phyloP scores from a whole-genome alignment of 495 filamentous ascomycete genomes.

The Sphaerosporella brunnea region DNA sequence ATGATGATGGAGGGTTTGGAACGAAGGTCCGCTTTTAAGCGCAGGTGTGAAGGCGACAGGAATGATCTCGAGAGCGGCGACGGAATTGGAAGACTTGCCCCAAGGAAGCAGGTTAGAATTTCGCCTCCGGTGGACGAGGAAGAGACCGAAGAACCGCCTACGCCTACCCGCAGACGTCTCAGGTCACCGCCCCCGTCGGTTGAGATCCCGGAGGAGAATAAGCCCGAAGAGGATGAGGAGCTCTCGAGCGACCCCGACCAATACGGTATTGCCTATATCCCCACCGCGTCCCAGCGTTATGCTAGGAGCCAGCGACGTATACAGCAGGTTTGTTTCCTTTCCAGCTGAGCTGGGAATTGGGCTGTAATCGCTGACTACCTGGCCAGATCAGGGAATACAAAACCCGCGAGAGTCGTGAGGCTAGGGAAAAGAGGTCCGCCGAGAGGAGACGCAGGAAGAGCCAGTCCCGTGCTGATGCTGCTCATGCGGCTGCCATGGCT shows the following conservation, averaged over 20 bases:
- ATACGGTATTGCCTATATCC: conserved; percentile 75
- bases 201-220: neutral
- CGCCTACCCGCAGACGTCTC: conserved; percentile 10
- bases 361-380: neutral
- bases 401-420: conserved; percentile 65
- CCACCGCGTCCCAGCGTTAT: conserved; percentile 67
- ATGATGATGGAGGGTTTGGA: neutral
- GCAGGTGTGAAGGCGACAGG: neutral
- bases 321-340: conserved; percentile 38
- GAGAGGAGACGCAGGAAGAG: conserved; percentile 34
- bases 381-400: conserved; percentile 52
- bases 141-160: neutral
- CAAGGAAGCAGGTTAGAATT: neutral
- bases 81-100: too few relatives aligned
- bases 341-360: neutral
- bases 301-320: conserved; percentile 54
- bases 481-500: conserved; percentile 18
- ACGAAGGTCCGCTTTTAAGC: neutral
- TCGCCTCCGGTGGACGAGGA: neutral
- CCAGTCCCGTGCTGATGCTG: conserved; percentile 13
- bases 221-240: conserved; percentile 28
- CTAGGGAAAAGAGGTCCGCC: conserved; percentile 53
- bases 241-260: conserved; percentile 28
- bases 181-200: conserved; percentile 14
- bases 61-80: conserved; percentile 1